phyloP scores from a whole-genome alignment of 208 protist species.

The Wallacemonas sp. region DNA sequence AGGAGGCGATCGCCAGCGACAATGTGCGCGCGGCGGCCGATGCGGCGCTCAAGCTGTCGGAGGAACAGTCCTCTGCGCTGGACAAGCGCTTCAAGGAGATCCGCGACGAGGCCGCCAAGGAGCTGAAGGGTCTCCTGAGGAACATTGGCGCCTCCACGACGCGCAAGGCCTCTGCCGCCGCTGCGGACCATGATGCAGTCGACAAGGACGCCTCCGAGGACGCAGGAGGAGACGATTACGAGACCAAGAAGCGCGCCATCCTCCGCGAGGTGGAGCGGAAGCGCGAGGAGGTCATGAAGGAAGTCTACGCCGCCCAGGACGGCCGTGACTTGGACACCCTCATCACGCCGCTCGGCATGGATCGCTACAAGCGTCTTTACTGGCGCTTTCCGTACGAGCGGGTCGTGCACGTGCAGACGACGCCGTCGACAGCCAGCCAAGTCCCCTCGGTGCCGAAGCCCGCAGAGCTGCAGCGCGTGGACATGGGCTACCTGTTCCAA shows the following conservation, averaged over 20 bases:
- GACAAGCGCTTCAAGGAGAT: slow-evolving; percentile 74
- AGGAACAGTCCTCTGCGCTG: slow-evolving; percentile 38
- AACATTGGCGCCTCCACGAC: slow-evolving; percentile 24
- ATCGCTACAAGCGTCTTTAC: slow-evolving; percentile 86
- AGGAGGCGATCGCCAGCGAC: slow-evolving; percentile 58
- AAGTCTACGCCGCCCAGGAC: slow-evolving; percentile 43
- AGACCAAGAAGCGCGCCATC: slow-evolving; percentile 39
- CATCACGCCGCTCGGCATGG: slow-evolving; percentile 78
- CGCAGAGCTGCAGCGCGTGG: slow-evolving; percentile 27
- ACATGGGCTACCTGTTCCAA: slow-evolving; percentile 30
- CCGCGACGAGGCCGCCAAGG: slow-evolving; percentile 76
- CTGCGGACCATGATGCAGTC: background rate
- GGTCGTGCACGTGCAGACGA: slow-evolving; percentile 72
- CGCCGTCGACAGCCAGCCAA: slow-evolving; percentile 22
- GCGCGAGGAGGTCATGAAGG: slow-evolving; percentile 27
- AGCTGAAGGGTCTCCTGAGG: slow-evolving; percentile 64
- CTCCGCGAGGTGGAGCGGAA: slow-evolving; percentile 38
- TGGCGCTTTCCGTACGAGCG: slow-evolving; percentile 86
- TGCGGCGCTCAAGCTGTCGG: slow-evolving; percentile 42
- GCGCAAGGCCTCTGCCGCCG: background rate
- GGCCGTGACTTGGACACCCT: slow-evolving; percentile 52
- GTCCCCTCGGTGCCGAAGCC: slow-evolving; percentile 50
- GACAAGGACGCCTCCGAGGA: background rate
- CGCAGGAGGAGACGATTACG: background rate
- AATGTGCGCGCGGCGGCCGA: slow-evolving; percentile 61